Evolutionary conservation across 176 grass and related monocot species (phyloP).

Genomic region (Bromus sterilis): DNA sequence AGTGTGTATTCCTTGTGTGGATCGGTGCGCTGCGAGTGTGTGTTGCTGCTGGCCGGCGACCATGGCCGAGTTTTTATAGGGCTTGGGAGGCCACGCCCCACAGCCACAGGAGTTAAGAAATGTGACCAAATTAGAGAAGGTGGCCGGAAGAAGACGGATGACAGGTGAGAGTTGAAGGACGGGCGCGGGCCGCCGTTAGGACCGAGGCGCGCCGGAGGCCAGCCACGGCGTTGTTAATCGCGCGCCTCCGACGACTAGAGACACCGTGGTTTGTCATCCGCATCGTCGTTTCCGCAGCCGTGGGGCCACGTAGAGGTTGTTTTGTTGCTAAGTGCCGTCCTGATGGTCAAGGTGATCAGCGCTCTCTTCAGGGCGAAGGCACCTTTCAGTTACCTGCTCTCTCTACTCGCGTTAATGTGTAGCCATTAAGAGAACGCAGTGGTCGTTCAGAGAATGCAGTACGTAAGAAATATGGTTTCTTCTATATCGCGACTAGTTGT

Average conservation of each 20-base stretch:
- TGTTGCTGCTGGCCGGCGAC: neutral
- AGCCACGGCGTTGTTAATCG: neutral
- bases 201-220: neutral
- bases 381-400: neutral
- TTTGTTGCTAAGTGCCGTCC: neutral
- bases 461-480: too few relatives aligned
- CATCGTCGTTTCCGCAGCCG: neutral
- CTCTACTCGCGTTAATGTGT: too few relatives aligned
- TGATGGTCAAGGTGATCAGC: neutral
- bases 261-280: neutral
- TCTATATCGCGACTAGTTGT: too few relatives aligned
- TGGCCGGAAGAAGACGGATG: neutral
- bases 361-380: neutral
- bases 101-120: neutral
- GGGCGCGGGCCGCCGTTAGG: neutral
- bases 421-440: neutral
- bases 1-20: neutral
- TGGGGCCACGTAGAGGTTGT: neutral
- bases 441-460: too few relatives aligned
- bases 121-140: neutral
- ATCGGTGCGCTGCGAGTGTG: neutral
- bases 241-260: neutral
- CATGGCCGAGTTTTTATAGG: conserved; percentile 14
- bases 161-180: neutral
- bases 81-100: neutral